phyloP scores from a whole-genome alignment of 2,329 filamentous ascomycete genomes.

The Helicocarpus griseus region DNA sequence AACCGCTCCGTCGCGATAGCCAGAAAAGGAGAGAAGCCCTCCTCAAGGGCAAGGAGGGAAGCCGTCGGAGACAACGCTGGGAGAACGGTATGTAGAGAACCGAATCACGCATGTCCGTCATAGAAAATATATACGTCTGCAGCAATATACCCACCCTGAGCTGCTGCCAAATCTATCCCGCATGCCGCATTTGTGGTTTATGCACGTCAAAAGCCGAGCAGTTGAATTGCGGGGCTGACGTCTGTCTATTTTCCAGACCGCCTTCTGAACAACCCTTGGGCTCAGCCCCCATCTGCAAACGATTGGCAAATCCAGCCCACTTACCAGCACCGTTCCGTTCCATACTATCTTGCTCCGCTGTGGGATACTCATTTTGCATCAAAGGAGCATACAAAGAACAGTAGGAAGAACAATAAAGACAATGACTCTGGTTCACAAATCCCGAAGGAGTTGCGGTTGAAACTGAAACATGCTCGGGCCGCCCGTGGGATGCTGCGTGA shows the following conservation, averaged over 20 bases:
- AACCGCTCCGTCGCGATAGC: conserved; percentile 31
- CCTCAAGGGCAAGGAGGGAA: conserved; percentile 84
- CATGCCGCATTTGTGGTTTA: background rate
- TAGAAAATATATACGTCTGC: background rate
- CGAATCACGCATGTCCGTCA: background rate
- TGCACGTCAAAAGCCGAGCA: background rate
- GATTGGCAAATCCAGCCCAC: conserved; percentile 82
- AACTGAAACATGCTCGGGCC: conserved; percentile 68
- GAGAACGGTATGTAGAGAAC: conserved; percentile 64
- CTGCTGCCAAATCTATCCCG: background rate
- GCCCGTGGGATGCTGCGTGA: conserved; percentile 72
- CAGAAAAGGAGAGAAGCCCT: conserved; percentile 61
- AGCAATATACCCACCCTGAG: background rate
- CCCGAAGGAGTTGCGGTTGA: conserved; percentile 68
- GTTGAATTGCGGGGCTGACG: conserved; percentile 1
- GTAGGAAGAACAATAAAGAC: conserved; percentile 30
- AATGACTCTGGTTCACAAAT: conserved; percentile 39
- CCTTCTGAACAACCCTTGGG: conserved; percentile 77
- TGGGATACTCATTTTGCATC: conserved; percentile 58
- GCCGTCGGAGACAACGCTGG: conserved; percentile 76
- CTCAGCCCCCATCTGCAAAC: conserved; percentile 65
- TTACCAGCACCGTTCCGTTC: conserved; percentile 65
- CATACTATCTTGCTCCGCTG: conserved; percentile 78
- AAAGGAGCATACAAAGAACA: conserved; percentile 27
- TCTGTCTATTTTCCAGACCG: conserved; percentile 51